Conservation (phyloP, 2,329 filamentous ascomycete species). For the Xylaria sp. region DNA sequence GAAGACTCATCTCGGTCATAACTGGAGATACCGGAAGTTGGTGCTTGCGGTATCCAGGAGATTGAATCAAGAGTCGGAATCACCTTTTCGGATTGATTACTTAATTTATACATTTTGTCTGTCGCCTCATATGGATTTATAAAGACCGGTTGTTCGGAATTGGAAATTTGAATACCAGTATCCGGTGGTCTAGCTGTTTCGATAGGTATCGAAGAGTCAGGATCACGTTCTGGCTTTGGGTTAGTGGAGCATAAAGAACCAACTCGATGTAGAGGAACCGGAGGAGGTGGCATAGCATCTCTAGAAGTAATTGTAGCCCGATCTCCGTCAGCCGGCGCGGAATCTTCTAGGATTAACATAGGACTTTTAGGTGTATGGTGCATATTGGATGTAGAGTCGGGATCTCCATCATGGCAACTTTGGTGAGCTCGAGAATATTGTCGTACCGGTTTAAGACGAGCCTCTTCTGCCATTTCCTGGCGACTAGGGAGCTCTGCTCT, state of each 20-base stretch:
- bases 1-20: constrained; percentile 29
- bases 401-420: neutral
- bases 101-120: constrained; percentile 1
- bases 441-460: neutral
- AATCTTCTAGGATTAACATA: neutral
- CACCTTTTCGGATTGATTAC: constrained; percentile 15
- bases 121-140: neutral
- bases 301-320: constrained; percentile 42
- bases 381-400: neutral
- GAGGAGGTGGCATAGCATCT: constrained; percentile 50
- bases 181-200: constrained; percentile 4
- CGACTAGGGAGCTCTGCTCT: neutral
- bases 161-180: neutral
- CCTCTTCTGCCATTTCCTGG: constrained; percentile 20
- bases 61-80: constrained; percentile 35
- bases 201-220: neutral
- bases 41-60: constrained; percentile 46
- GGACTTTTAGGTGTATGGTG: neutral
- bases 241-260: neutral
- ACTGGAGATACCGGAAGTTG: constrained; percentile 34
- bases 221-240: neutral
- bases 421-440: neutral
- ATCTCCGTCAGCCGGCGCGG: constrained; percentile 25
- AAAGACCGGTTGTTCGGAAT: neutral
- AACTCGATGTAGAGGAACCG: constrained; percentile 39